Evolutionary conservation across 805 yeast genomes (phyloP).

Genomic region (Yarrowia keelungensis): DNA sequence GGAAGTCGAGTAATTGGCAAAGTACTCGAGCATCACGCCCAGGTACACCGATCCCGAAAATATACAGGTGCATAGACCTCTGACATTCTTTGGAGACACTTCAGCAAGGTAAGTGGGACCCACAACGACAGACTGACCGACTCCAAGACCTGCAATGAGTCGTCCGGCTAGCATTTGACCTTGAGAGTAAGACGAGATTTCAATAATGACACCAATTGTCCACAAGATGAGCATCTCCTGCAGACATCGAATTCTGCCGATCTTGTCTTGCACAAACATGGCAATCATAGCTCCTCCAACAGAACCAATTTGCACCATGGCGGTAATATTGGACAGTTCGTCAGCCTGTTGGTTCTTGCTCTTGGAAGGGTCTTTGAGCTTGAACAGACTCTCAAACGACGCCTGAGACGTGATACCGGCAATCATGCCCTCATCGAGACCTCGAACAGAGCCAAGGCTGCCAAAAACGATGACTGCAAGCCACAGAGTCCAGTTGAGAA

Average conservation of each 20-base stretch:
- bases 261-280: constrained; percentile 2
- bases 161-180: constrained; percentile 2
- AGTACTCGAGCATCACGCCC: constrained; percentile 6
- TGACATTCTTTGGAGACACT: not conserved
- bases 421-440: constrained; percentile 5
- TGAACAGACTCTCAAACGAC: not conserved
- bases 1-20: constrained; percentile 4
- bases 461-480: constrained; percentile 1
- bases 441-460: constrained; percentile 3
- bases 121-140: not conserved
- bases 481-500: constrained; percentile 16
- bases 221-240: constrained; percentile 3
- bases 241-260: constrained; percentile 1
- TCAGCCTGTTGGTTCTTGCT: not conserved
- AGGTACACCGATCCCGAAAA: constrained; percentile 6
- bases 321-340: constrained; percentile 1
- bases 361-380: not conserved
- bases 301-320: constrained; percentile 9
- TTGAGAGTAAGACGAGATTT: not conserved
- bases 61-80: not conserved
- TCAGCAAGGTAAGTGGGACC: constrained; percentile 2
- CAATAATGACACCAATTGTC: not conserved
- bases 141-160: constrained; percentile 6
- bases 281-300: not conserved
- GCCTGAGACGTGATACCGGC: constrained; percentile 1